These are phyloP conservation scores for Gyrodon lividus DNA, from an alignment of 768 basidiomycete species.

Conservation along the genomic window DNA sequence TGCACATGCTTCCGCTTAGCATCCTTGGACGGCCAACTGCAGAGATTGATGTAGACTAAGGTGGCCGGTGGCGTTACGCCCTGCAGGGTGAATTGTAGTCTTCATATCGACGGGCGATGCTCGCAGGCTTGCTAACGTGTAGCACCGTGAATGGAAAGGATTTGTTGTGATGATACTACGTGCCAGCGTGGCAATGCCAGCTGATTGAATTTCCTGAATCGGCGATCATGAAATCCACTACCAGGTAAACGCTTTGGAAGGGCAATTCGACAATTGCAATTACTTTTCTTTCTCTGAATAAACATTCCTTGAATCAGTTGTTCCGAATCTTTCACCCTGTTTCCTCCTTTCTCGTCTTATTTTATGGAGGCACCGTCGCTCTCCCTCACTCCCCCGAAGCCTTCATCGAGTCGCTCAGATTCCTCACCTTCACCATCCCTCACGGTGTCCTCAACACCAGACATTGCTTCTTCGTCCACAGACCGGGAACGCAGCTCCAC, in stretches of 20 bases:
- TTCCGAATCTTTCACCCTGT: background rate
- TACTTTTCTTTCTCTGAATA: background rate
- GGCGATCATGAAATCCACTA: slow-evolving; percentile 9
- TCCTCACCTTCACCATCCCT: slow-evolving; percentile 32
- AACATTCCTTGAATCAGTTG: slow-evolving; percentile 4
- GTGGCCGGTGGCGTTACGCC: too few species aligned
- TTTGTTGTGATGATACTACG: too few species aligned
- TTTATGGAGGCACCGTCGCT: slow-evolving; percentile 41
- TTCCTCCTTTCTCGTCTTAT: slow-evolving; percentile 6
- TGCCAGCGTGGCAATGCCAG: background rate
- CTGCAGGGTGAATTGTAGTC: too few species aligned
- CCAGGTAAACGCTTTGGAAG: slow-evolving; percentile 8
- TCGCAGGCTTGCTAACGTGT: background rate
- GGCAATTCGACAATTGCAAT: background rate
- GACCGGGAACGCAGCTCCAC: slow-evolving; percentile 56
- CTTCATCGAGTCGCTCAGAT: slow-evolving; percentile 22
- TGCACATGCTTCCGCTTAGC: too few species aligned
- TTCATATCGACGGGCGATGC: background rate
- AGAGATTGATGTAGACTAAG: too few species aligned
- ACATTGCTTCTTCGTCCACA: slow-evolving; percentile 31
- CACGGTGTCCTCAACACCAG: slow-evolving; percentile 36
- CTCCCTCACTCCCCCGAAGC: slow-evolving; percentile 36
- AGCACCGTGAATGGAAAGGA: too few species aligned
- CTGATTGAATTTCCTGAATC: background rate
- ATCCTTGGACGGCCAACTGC: too few species aligned